These are phyloP conservation scores for Aspergillus carbonarius DNA, from an alignment of 2,329 filamentous ascomycete species.

Conservation along the genomic window DNA sequence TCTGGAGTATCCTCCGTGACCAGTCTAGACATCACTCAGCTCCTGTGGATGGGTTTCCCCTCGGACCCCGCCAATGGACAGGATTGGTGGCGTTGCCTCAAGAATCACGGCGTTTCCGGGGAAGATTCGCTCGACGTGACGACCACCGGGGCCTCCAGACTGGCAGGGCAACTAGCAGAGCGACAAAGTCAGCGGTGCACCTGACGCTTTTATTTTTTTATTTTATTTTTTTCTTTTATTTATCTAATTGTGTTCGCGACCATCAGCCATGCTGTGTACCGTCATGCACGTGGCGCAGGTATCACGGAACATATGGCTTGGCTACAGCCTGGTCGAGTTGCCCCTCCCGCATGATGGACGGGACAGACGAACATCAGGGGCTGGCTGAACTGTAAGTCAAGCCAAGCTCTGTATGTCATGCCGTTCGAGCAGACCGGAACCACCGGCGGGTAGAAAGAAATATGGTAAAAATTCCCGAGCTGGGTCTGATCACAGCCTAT, in stretches of 20 bases:
- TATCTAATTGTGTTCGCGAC: neutral
- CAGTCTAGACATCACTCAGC: neutral
- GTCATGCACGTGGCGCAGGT: neutral
- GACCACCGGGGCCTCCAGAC: neutral
- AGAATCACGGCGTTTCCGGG: neutral
- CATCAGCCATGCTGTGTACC: neutral
- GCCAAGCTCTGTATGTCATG: neutral
- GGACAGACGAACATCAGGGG: neutral
- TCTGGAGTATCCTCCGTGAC: too few relatives aligned
- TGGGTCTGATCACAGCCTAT: neutral
- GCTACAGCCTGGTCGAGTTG: neutral
- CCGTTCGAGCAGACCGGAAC: neutral
- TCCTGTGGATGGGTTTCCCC: neutral
- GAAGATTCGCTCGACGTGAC: neutral
- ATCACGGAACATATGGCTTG: neutral
- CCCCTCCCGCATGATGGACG: neutral
- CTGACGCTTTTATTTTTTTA: too few relatives aligned
- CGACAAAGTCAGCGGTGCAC: neutral
- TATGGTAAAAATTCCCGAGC: neutral
- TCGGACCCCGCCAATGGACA: neutral
- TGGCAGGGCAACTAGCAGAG: too few relatives aligned
- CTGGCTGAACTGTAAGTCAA: slow-evolving; percentile 2
- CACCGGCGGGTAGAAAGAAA: neutral
- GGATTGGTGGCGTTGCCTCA: neutral
- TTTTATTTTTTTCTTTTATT: too few relatives aligned